Percentiles rank a stretch among this genome's conserved stretches.
Evolutionary conservation across 805 yeast genomes (phyloP).

Genomic region (Ascoidea rubescens): DNA sequence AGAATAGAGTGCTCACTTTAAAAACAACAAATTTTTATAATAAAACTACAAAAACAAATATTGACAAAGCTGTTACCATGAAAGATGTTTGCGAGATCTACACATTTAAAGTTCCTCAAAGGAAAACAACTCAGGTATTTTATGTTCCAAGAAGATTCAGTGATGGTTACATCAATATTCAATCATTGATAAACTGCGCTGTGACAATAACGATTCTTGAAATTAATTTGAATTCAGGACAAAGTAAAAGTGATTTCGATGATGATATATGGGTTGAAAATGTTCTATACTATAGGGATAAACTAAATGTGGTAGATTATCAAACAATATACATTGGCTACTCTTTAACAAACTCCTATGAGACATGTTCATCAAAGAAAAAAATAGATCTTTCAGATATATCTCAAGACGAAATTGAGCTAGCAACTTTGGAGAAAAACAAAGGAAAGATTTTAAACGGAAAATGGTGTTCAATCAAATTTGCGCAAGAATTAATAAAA

Average conservation of each 20-base stretch:
- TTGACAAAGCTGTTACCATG: background rate
- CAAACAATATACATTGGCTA: slow-evolving; percentile 1
- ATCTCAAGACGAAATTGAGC: background rate
- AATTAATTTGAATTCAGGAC: background rate
- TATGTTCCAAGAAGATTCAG: slow-evolving; percentile 6
- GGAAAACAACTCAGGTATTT: background rate
- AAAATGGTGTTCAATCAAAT: slow-evolving; percentile 15
- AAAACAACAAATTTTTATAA: too few relatives aligned
- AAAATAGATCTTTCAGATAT: background rate
- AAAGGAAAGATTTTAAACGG: slow-evolving; percentile 12
- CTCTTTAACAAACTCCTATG: background rate
- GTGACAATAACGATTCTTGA: slow-evolving; percentile 1
- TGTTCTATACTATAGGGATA: slow-evolving; percentile 16
- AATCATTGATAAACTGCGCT: slow-evolving; percentile 1
- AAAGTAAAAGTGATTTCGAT: slow-evolving; percentile 9
- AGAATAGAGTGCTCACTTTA: background rate
- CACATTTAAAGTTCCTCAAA: background rate
- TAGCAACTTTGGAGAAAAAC: slow-evolving; percentile 11
- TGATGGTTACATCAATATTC: slow-evolving; percentile 8
- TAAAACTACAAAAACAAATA: background rate
- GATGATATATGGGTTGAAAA: slow-evolving; percentile 15
- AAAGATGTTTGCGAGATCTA: background rate
- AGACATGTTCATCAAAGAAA: background rate
- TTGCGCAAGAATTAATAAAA: slow-evolving; percentile 11
- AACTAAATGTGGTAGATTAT: slow-evolving; percentile 8